Evolutionary conservation across 257 asterid species (phyloP).

Genomic region (Cruciata laevipes): DNA sequence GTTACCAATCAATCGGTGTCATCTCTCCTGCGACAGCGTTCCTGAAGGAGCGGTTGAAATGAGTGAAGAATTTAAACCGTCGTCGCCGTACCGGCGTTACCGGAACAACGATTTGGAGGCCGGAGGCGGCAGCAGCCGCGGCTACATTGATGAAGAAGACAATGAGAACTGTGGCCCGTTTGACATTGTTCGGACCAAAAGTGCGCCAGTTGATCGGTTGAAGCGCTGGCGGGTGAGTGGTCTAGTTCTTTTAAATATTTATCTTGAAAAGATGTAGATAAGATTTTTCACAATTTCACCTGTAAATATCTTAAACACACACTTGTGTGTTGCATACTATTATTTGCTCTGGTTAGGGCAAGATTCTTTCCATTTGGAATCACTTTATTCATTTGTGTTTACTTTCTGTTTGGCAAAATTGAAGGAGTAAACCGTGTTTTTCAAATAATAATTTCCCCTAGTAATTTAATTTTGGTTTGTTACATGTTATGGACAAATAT

Average conservation of each 20-base stretch:
- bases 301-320: neutral
- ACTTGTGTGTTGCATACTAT: too few relatives aligned
- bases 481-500: too few relatives aligned
- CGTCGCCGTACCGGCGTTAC: constrained; percentile 61
- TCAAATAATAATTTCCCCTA: too few relatives aligned
- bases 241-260: neutral
- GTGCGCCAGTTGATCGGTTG: constrained; percentile 70
- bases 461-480: too few relatives aligned
- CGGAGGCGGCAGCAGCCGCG: constrained; percentile 15
- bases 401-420: neutral
- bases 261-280: neutral
- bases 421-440: too few relatives aligned
- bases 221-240: constrained; percentile 85
- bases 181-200: constrained; percentile 64
- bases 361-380: neutral
- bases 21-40: constrained; percentile 69
- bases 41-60: constrained; percentile 10
- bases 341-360: neutral
- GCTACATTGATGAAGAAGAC: constrained; percentile 37
- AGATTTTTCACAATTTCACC: neutral
- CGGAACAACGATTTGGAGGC: constrained; percentile 53
- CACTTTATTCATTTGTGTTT: neutral
- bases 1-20: constrained; percentile 26
- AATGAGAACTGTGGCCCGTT: constrained; percentile 48
- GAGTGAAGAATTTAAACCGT: constrained; percentile 10